Conservation (phyloP, 352 stramenopile species). For the Ochromonadaceae sp. region DNA sequence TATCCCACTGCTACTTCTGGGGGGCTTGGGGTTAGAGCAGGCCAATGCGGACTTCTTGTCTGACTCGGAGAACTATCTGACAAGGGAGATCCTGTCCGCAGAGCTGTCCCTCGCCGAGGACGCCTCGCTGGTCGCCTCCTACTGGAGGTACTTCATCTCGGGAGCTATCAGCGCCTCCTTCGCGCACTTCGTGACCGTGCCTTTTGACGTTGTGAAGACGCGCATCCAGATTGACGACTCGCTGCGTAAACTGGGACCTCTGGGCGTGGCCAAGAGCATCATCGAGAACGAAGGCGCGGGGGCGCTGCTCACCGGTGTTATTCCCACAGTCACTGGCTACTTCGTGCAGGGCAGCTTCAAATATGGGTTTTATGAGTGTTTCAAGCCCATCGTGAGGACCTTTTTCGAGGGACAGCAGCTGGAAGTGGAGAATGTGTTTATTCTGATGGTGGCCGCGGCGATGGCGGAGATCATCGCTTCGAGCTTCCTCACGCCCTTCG, state of each 20-base stretch:
- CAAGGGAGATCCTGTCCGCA: too few relatives aligned
- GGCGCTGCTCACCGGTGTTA: conserved; percentile 21
- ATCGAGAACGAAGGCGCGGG: conserved; percentile 20
- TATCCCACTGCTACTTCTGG: too few relatives aligned
- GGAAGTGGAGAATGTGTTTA: conserved; percentile 7
- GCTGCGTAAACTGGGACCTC: conserved; percentile 14
- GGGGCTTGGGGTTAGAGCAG: too few relatives aligned
- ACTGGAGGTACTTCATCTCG: neutral
- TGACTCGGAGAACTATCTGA: too few relatives aligned
- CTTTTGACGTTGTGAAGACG: conserved; percentile 70
- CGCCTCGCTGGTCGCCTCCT: too few relatives aligned
- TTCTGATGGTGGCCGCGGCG: conserved; percentile 22
- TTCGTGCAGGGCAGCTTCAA: conserved; percentile 18
- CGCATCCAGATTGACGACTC: conserved; percentile 43
- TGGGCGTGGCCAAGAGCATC: conserved; percentile 5
- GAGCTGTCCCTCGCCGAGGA: too few relatives aligned
- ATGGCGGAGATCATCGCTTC: conserved; percentile 25
- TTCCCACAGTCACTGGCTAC: conserved; percentile 22
- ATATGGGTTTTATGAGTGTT: conserved; percentile 33
- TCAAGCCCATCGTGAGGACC: conserved; percentile 21
- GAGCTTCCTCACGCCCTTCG: conserved; percentile 22
- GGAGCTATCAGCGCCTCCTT: conserved; percentile 7
- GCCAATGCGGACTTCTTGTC: too few relatives aligned
- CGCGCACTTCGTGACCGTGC: conserved; percentile 27
- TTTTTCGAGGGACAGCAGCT: neutral